These are phyloP conservation scores for Lentinula edodes DNA, from an alignment of 768 basidiomycete genomes.

Conservation along the genomic window DNA sequence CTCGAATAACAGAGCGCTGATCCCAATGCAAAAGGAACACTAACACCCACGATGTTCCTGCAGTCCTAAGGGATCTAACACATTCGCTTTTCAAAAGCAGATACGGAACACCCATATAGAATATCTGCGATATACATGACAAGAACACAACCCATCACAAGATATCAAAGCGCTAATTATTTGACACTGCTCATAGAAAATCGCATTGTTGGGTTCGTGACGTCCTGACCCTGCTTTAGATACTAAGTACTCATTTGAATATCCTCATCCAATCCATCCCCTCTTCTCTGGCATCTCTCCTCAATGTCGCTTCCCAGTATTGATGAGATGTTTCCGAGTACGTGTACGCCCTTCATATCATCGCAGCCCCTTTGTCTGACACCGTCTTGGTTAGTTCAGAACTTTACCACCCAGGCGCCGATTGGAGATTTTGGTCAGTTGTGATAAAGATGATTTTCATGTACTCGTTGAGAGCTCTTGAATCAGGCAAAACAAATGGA, in stretches of 20 bases:
- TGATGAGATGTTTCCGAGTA: slow-evolving; percentile 52
- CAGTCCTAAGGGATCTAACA: not conserved
- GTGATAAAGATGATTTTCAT: slow-evolving; percentile 10
- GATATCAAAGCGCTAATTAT: too few relatives aligned
- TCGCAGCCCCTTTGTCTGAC: not conserved
- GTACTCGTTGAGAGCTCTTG: not conserved
- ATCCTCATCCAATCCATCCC: not conserved
- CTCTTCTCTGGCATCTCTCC: not conserved
- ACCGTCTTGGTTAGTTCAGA: slow-evolving; percentile 5
- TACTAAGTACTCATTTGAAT: not conserved
- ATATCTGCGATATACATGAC: not conserved
- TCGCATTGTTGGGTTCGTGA: too few relatives aligned
- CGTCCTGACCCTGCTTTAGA: not conserved
- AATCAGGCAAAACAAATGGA: not conserved
- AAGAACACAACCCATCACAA: not conserved
- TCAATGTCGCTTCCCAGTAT: slow-evolving; percentile 38
- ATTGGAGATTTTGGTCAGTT: slow-evolving; percentile 12
- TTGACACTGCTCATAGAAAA: too few relatives aligned
- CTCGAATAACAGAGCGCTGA: not conserved
- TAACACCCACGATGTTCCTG: not conserved
- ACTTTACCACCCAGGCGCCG: slow-evolving; percentile 6
- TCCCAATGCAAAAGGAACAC: not conserved
- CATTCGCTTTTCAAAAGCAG: not conserved
- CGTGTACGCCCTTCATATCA: not conserved
- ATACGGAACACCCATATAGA: not conserved